Base-by-base conservation (phyloP, 139 green algal genomes). In the Edaphochlamys debaryana region DNA sequence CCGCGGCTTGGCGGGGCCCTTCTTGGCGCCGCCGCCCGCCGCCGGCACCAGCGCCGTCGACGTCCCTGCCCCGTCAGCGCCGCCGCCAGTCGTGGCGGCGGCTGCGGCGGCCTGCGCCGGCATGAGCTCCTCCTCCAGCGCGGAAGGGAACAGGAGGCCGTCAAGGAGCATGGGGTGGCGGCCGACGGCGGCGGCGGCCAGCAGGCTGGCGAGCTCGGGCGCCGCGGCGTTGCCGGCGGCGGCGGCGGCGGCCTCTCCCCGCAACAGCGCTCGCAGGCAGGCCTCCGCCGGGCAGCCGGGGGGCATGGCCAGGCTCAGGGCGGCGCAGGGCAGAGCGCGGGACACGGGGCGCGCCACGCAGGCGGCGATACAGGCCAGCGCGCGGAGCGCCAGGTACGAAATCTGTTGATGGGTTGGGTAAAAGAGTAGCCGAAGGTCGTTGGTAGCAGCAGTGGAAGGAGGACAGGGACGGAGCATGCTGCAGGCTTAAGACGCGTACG, bases 151-250 rank as follows among this genome's bases (percentile, higher is more conserved):
- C 36, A 94, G 68, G 30, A 96, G 71, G 0, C 81, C 64, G 36
- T 94, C 91, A 34, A 93, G 77, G 15, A 96, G 76, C 29, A 86
- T 85, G 2, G 86, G 69, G 52, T 87, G 90, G 67, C 66, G 54
- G 36, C 38, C 41, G 32, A 91, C 85, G 4, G 90, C 89, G 0
- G 73, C 69, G n/a, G 80, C 67, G 38, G 93, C 79, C 58, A 92
- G 66, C 19, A 88, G 84, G 23, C 86, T 90, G 22, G 85, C 88
- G 4, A 90, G 75, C 34, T 42, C n/a, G 69, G 91, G 76, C 70
- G 80, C 77, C 20, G 29, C 41, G 68, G 41, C 67, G 56, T 68
- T 67, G n/a, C 27, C 42, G 7, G 76, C 9, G 17, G 62, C 8
- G 27, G 30, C 30, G 54, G 17, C 54, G 22, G 20, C 74, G 34